Evolutionary conservation across 805 yeast genomes (phyloP), one percentile per base, ranked within the genome.

Genomic region (Metschnikowia vanudenii): DNA sequence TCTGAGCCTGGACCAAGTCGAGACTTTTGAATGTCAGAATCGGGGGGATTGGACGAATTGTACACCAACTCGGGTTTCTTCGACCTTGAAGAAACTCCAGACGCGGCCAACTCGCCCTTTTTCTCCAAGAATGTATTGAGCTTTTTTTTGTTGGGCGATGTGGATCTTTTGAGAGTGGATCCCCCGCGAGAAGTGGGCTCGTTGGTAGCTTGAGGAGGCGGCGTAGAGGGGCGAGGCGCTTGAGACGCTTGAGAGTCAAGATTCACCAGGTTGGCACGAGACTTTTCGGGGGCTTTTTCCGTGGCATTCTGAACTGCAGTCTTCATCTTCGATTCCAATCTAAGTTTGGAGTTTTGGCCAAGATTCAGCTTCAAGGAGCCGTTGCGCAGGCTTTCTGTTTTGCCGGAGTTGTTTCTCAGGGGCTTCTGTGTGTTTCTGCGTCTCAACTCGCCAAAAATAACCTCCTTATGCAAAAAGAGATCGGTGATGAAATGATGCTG

Each of bases 391-490:
- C 28, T 39, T 13, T 16, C 14, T 29, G 17, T 17, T 14, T n/a
- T 37, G 34, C 34, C 45, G 12, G 56, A 51, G 20, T 44, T 44
- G 26, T 33, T 37, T 11, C 55, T 40, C 39, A 41, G 47, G 6
- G 50, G 51, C 35, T 60, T 55, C 28, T 53, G 42, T 11, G 71
- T 60, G 45, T 65, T 70, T 29, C 68, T 54, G 47, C 75, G 63
- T 54, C 75, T 63, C 53, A 87, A 75, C 52, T 81, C 87, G 29
- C 76, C 74, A 58, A 88, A 87, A n/a, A 88, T 78, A 17, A 71
- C 67, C 22, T 79, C 82, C 52, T 82, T 82, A 53, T 82, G 65
- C 12, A 67, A 66, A 55, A 88, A 69, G 37, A 88, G 65, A 58
- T 88, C 96, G 37, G 68, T 67, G 37, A 86, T 69, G 38, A 88